Evolutionary conservation across 108 stramenopile genomes (phyloP).

Genomic region (Skeletonema tropicum): DNA sequence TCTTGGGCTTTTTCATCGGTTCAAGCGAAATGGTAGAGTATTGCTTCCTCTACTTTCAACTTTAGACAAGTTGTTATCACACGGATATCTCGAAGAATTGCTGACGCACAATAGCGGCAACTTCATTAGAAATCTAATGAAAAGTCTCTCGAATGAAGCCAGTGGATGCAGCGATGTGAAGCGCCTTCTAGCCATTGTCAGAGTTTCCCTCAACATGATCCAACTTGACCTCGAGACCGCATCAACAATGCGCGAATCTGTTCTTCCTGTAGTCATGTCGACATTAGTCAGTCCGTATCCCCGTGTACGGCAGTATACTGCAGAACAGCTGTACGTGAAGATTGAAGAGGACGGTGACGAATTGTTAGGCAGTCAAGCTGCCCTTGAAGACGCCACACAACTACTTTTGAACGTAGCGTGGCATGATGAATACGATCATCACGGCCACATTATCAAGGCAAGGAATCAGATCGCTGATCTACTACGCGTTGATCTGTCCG

Average conservation of each 20-base stretch:
- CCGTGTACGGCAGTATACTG: conserved; percentile 79
- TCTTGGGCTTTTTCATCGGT: conserved; percentile 48
- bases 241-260: conserved; percentile 33
- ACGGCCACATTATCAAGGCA: conserved; percentile 18
- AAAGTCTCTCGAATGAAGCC: conserved; percentile 53
- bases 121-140: conserved; percentile 56
- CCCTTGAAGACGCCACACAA: conserved; percentile 45
- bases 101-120: conserved; percentile 39
- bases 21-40: conserved; percentile 65
- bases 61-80: conserved; percentile 71
- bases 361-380: conserved; percentile 18
- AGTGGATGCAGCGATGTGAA: conserved; percentile 71
- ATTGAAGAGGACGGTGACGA: conserved; percentile 63
- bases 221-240: conserved; percentile 41
- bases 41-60: conserved; percentile 81
- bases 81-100: conserved; percentile 65
- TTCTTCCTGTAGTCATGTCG: conserved; percentile 65
- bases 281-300: conserved; percentile 89
- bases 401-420: conserved; percentile 46
- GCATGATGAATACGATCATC: conserved; percentile 53
- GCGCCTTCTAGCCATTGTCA: conserved; percentile 66
- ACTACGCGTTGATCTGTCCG: conserved; percentile 32
- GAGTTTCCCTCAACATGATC: conserved; percentile 66
- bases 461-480: conserved; percentile 54
- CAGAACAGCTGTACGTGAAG: conserved; percentile 88